Base-by-base conservation (phyloP, 345 rosid species). In the Stellera chamaejasme region DNA sequence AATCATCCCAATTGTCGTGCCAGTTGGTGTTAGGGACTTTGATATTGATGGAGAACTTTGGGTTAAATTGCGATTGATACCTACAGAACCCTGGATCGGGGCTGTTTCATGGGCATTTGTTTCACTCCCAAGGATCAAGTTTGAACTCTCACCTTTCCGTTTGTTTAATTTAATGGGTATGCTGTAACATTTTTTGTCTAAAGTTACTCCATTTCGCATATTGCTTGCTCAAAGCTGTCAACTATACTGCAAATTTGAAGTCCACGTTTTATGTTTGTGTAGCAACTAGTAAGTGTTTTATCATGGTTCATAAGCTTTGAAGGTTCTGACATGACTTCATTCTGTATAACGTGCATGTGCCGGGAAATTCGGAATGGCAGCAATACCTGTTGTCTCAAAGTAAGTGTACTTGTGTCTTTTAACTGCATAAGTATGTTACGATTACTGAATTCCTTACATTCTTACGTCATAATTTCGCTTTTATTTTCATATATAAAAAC, bases 21-120 rank as follows among this genome's bases (percentile, higher is more conserved):
- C 99, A 2, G 97, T 93, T 27, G 96, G 96, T 49, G 75, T 93
- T 68, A 82, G 90, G 26, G 92, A 93, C 79, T 89, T 93, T 65
- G 97, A 93, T 70, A 89, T 93, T 64, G 99, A 89, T 46, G 97
- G 99, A 48, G 99, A 93, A 76, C 92, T 93, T n/a, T 93, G 99
- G 99, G 99, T 93, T 66, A 93, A 93, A 62, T 65, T 89, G 72
- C 76, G 97, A 71, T 67, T 89, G 77, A 89, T 93, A 61, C 97
- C 97, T 0, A 73, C 88, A 6, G 92, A 69, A 41, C 99, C 99
- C 62, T 93, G 94, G 82, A 90, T 93, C 50, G 99, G 96, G 75
- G 95, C 96, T 56, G 99, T 70, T 69, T 72, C 82, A 41, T 89
- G 96, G 97, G 96, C 99, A 53, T 93, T 93, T 68, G 99, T 93